These are phyloP conservation scores for Spathaspora hagerdaliae DNA, from an alignment of 805 yeast genomes.

Conservation along the genomic window DNA sequence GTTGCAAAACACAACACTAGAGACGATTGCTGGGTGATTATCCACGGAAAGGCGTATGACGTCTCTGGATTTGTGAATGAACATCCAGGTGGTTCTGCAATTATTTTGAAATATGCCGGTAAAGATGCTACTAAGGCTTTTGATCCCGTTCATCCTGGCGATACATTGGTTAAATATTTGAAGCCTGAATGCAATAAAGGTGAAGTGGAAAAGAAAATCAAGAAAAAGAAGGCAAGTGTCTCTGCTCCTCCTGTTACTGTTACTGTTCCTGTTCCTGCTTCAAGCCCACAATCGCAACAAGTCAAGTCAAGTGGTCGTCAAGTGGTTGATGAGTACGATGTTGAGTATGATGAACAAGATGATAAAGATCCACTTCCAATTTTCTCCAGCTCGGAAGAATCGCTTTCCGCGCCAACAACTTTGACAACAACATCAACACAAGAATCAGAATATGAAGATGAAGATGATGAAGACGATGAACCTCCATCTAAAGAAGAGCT, in stretches of 20 bases:
- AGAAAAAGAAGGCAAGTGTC: conserved; percentile 7
- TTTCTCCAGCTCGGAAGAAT: background rate
- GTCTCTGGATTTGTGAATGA: conserved; percentile 57
- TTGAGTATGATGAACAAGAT: conserved; percentile 41
- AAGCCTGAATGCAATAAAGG: conserved; percentile 40
- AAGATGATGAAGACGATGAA: conserved; percentile 38
- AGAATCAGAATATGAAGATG: conserved; percentile 27
- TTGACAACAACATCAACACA: conserved; percentile 5
- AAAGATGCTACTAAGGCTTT: conserved; percentile 71
- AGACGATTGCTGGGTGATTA: conserved; percentile 79
- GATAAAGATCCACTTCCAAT: conserved; percentile 22
- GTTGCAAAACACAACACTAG: conserved; percentile 46
- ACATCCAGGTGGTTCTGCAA: conserved; percentile 61
- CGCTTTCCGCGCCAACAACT: background rate
- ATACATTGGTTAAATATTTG: conserved; percentile 66
- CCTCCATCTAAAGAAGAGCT: conserved; percentile 24
- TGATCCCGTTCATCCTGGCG: conserved; percentile 89
- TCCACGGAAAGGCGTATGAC: conserved; percentile 76
- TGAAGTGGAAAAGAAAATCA: conserved; percentile 20
- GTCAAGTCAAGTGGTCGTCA: background rate
- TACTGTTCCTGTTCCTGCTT: background rate
- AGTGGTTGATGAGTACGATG: conserved; percentile 34
- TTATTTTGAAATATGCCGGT: conserved; percentile 50
- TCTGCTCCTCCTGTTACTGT: background rate
- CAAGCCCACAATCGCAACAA: background rate